Evolutionary conservation across 768 basidiomycete species (phyloP).

Genomic region (Tricholoma sp.): DNA sequence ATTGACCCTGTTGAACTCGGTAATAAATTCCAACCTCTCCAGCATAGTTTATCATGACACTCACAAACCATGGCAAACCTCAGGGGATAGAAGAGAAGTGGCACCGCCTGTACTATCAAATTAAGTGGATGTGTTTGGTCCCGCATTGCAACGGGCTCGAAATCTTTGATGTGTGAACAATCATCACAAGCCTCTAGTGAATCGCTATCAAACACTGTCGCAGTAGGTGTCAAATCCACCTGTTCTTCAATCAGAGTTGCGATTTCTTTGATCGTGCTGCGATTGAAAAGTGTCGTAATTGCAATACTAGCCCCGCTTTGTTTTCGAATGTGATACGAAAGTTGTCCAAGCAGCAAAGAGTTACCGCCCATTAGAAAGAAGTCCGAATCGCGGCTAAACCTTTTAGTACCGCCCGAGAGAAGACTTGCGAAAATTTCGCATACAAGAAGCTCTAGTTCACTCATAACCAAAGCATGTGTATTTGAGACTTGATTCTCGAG

Average conservation of each 20-base stretch:
- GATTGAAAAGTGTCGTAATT: slow-evolving; percentile 35
- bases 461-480: slow-evolving; percentile 21
- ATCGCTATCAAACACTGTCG: slow-evolving; percentile 19
- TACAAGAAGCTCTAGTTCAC: slow-evolving; percentile 26
- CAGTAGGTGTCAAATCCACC: slow-evolving; percentile 10
- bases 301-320: slow-evolving; percentile 31
- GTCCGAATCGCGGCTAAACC: slow-evolving; percentile 30
- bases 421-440: slow-evolving; percentile 32
- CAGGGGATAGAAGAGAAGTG: slow-evolving; percentile 37
- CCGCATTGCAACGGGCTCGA: slow-evolving; percentile 14
- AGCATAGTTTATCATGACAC: slow-evolving; percentile 5
- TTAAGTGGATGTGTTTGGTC: slow-evolving; percentile 33
- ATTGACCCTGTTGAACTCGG: slow-evolving; percentile 27
- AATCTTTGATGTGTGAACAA: slow-evolving; percentile 9
- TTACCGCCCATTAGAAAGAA: slow-evolving; percentile 41
- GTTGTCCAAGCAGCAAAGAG: slow-evolving; percentile 41
- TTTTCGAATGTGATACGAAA: slow-evolving; percentile 37
- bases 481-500: slow-evolving; percentile 23
- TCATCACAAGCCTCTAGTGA: background rate
- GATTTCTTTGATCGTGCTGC: slow-evolving; percentile 38
- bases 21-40: background rate
- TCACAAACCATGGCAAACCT: slow-evolving; percentile 38
- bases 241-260: slow-evolving; percentile 31
- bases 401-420: slow-evolving; percentile 25
- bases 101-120: slow-evolving; percentile 37